A percentile compares a stretch with the other conserved stretches of the same genome.
These are phyloP conservation scores for Ganoderma resinaceum DNA, from an alignment of 1,284 basidiomycete genomes.

Conservation along the genomic window DNA sequence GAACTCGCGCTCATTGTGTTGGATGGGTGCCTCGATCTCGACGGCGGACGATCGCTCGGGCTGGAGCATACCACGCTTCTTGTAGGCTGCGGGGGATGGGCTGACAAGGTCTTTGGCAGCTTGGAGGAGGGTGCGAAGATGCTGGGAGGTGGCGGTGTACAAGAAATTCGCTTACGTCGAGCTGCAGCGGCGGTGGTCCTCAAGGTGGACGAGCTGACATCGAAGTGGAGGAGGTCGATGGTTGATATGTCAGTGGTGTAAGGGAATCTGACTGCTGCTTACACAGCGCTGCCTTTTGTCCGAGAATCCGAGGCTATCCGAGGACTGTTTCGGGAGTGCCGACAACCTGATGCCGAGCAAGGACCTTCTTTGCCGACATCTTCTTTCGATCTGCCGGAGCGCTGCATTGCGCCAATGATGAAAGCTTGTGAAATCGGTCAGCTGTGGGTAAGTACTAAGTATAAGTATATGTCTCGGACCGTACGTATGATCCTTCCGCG, in stretches of 20 bases:
- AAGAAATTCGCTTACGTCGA: conserved; percentile 65
- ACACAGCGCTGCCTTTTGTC: background rate
- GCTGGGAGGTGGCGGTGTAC: conserved; percentile 69
- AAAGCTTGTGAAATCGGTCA: background rate
- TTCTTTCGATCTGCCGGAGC: background rate
- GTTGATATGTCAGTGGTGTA: conserved; percentile 41
- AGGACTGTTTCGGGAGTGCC: background rate
- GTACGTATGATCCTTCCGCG: background rate
- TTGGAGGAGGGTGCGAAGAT: conserved; percentile 72
- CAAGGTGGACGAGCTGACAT: conserved; percentile 79
- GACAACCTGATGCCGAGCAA: background rate
- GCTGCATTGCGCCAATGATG: background rate
- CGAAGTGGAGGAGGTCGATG: conserved; percentile 81
- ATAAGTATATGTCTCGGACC: background rate
- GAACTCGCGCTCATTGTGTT: conserved; percentile 82
- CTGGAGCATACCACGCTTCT: conserved; percentile 77
- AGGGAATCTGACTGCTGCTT: background rate
- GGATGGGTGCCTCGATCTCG: conserved; percentile 77
- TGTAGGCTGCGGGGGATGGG: conserved; percentile 85
- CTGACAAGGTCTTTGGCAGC: conserved; percentile 67
- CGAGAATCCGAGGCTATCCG: background rate
- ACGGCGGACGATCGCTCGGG: conserved; percentile 79
- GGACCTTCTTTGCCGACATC: background rate
- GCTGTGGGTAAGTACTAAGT: background rate
- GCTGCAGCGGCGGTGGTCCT: conserved; percentile 83